Percentiles rank a stretch among this genome's conserved stretches.
Evolutionary conservation across 2,329 filamentous ascomycete genomes (phyloP).

Genomic region (Lasiodiplodia sp.): DNA sequence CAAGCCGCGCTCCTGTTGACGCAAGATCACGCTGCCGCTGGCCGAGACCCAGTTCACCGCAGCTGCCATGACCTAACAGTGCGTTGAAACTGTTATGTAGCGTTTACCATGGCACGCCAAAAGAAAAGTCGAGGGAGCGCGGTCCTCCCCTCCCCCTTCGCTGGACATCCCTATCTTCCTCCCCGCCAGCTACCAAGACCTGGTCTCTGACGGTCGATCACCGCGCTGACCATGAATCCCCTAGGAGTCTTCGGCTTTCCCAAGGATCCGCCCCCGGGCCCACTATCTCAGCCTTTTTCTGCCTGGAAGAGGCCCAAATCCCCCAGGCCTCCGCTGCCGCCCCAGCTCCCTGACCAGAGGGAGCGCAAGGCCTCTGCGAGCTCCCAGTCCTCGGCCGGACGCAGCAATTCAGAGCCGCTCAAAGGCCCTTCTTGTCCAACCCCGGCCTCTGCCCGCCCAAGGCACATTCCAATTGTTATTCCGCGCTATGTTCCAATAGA

Average conservation of each 20-base stretch:
- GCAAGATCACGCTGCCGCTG: slow-evolving; percentile 34
- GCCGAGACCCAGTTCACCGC: slow-evolving; percentile 43
- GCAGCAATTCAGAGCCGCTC: background rate
- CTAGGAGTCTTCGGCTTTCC: slow-evolving; percentile 49
- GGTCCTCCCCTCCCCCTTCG: slow-evolving; percentile 16
- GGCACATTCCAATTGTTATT: slow-evolving; percentile 55
- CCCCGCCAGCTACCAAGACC: slow-evolving; percentile 9
- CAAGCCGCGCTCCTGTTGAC: slow-evolving; percentile 22
- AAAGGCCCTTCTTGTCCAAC: slow-evolving; percentile 33
- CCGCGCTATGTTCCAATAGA: slow-evolving; percentile 50
- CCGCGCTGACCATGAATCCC: slow-evolving; percentile 49
- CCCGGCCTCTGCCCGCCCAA: slow-evolving; percentile 41
- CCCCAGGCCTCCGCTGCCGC: slow-evolving; percentile 40
- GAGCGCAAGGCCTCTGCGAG: slow-evolving; percentile 39
- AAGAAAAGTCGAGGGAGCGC: slow-evolving; percentile 16
- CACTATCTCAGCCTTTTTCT: slow-evolving; percentile 33
- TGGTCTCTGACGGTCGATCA: slow-evolving; percentile 25
- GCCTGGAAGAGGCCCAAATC: slow-evolving; percentile 45
- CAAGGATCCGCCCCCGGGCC: slow-evolving; percentile 28
- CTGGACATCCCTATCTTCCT: slow-evolving; percentile 29
- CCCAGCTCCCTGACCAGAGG: slow-evolving; percentile 37
- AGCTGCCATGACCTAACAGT: slow-evolving; percentile 37
- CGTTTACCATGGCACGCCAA: slow-evolving; percentile 33
- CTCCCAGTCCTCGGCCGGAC: slow-evolving; percentile 32
- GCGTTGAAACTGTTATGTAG: slow-evolving; percentile 39